phyloP scores from a whole-genome alignment of 1,139 yeast species.

The Zygosaccharomyces pseudobailii region DNA sequence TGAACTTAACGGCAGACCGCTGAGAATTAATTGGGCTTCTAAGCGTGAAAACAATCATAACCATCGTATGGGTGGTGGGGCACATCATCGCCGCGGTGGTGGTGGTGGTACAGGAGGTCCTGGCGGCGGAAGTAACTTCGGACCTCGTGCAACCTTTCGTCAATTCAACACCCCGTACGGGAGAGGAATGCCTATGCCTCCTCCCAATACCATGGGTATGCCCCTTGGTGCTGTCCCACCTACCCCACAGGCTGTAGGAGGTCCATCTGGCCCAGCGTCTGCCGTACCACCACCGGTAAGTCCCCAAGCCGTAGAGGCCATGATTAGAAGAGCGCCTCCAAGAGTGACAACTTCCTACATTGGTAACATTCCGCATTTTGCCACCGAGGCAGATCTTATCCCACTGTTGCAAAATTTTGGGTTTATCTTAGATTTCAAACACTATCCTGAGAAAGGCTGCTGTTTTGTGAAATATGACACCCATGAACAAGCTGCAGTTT shows the following conservation, averaged over 20 bases:
- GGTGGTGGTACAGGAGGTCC: conserved; percentile 23
- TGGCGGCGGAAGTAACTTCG: conserved; percentile 11
- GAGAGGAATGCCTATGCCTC: conserved; percentile 20
- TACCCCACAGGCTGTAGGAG: conserved; percentile 12
- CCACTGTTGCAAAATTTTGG: conserved; percentile 81
- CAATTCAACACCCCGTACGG: conserved; percentile 10
- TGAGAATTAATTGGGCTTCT: conserved; percentile 87
- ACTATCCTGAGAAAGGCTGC: conserved; percentile 62
- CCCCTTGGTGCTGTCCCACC: conserved; percentile 20
- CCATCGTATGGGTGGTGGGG: conserved; percentile 18
- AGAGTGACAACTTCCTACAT: conserved; percentile 78
- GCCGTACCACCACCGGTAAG: conserved; percentile 33
- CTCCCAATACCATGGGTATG: conserved; percentile 20
- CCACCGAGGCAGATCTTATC: conserved; percentile 66
- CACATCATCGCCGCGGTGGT: conserved; percentile 21
- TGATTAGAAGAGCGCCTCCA: conserved; percentile 69
- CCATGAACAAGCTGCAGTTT: conserved; percentile 85
- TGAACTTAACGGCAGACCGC: conserved; percentile 65
- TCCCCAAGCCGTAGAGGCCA: conserved; percentile 62
- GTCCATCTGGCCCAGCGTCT: conserved; percentile 19
- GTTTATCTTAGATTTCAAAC: conserved; percentile 72
- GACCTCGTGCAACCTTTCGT: conserved; percentile 17
- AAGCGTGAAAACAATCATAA: conserved; percentile 50
- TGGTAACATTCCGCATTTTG: conserved; percentile 77
- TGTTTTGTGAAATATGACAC: conserved; percentile 75